Percentiles rank a stretch among this genome's conserved stretches.
phyloP scores from a whole-genome alignment of 2,329 filamentous ascomycete genomes.

The Apiospora sp. region DNA sequence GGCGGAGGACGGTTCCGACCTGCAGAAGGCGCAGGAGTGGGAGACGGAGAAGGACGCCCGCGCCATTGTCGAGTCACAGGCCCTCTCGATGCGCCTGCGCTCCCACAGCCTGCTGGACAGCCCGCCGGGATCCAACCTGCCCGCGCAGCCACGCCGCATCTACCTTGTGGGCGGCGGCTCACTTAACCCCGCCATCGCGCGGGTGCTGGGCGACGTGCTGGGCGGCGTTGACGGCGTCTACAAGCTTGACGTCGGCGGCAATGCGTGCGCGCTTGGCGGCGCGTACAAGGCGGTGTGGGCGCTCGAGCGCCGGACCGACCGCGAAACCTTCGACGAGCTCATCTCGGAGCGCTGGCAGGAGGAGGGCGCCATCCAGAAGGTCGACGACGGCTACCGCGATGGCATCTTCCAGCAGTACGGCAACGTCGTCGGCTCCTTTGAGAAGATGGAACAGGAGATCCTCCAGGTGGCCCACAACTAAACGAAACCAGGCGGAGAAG shows the following conservation, averaged over 20 bases:
- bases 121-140: conserved; percentile 60
- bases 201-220: conserved; percentile 85
- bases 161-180: conserved; percentile 96
- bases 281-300: conserved; percentile 98
- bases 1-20: conserved; percentile 58
- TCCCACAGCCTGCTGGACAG: conserved; percentile 76
- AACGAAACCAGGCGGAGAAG: not conserved
- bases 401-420: conserved; percentile 82
- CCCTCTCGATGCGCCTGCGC: conserved; percentile 88
- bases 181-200: conserved; percentile 87
- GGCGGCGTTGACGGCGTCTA: conserved; percentile 91
- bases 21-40: conserved; percentile 57
- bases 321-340: conserved; percentile 87
- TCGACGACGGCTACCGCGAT: conserved; percentile 81
- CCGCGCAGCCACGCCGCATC: conserved; percentile 85
- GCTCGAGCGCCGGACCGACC: conserved; percentile 67
- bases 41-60: conserved; percentile 77
- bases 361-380: conserved; percentile 80
- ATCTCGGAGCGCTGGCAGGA: conserved; percentile 87
- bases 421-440: conserved; percentile 69
- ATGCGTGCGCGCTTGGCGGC: conserved; percentile 91
- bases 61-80: conserved; percentile 91
- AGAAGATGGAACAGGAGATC: conserved; percentile 41
- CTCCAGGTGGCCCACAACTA: conserved; percentile 43
- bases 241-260: conserved; percentile 91